Percentiles rank a stretch among this genome's conserved stretches.
phyloP scores from a whole-genome alignment of 2,329 filamentous ascomycete genomes.

The Knufia fluminis region DNA sequence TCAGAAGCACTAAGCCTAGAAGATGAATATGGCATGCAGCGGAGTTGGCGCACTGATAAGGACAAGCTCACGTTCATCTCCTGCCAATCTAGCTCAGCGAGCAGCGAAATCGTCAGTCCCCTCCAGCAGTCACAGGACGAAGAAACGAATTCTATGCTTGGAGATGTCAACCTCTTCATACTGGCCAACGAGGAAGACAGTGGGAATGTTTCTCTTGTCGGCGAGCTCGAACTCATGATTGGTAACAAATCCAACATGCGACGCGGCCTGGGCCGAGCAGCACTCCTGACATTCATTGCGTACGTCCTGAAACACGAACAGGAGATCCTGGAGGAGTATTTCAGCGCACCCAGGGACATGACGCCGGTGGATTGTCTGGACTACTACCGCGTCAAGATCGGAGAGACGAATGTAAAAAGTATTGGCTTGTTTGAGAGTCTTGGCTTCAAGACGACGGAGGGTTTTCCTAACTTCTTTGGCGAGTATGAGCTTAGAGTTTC shows the following conservation, averaged over 20 bases:
- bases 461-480: conserved; percentile 55
- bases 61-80: conserved; percentile 93
- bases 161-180: conserved; percentile 76
- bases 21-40: conserved; percentile 84
- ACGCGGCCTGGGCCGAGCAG: conserved; percentile 55
- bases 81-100: conserved; percentile 37
- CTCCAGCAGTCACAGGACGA: conserved; percentile 35
- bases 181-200: conserved; percentile 41
- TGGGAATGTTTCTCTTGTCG: conserved; percentile 38
- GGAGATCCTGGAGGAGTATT: conserved; percentile 34
- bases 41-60: conserved; percentile 67
- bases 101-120: too few relatives aligned
- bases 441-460: conserved; percentile 45
- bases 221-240: conserved; percentile 84
- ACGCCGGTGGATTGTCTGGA: conserved; percentile 24
- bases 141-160: conserved; percentile 50
- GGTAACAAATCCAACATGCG: conserved; percentile 51
- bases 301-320: conserved; percentile 53
- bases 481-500: conserved; percentile 51
- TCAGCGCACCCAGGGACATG: not conserved
- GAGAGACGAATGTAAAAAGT: conserved; percentile 47
- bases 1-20: conserved; percentile 72
- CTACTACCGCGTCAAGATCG: conserved; percentile 55
- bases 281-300: conserved; percentile 57
- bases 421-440: conserved; percentile 52